Evolutionary conservation across 2,329 filamentous ascomycete genomes (phyloP), one percentile per base, ranked within the genome.

Genomic region (Stachybotrys chartarum): DNA sequence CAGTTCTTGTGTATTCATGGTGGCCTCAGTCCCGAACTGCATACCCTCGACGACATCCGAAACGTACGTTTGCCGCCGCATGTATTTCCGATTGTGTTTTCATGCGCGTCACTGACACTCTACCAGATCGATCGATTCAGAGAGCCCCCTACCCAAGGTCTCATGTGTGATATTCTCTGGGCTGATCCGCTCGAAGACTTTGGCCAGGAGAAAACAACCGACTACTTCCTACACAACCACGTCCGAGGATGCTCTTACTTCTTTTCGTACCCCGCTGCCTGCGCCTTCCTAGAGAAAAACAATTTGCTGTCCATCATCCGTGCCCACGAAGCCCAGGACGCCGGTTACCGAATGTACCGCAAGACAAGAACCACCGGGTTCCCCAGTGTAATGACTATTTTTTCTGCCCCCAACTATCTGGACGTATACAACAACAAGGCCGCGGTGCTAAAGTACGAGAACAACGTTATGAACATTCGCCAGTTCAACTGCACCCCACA

Each of bases 401-500:
- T 99, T 81, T 97, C 93, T 49, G 94, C 94, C 1, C 94, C 94
- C 44, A 99, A 99, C 75, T 99, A 99, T 70, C 85, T 99, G 60
- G 94, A 99, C 68, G 92, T 99, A 44, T 99, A 99, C 77, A 99
- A 99, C 84, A 99, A 99, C 82, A 99, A 99, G 79, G 94, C 94
- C 2, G 94, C 94, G 0, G 94, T 99, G 46, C 79, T 99, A 66
- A 99, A 99, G 77, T 99, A 99, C 71, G 94, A 99, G 77, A 99
- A 99, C 75, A 99, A 99, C 68, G 94, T 99, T 58, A 99, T 99
- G 94, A 99, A 99, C 79, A 99, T 99, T 69, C 85, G 94, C 57
- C 94, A 99, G 74, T 99, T 99, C 79, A 99, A 99, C 80, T 99
- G 93, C 82, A 97, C 94, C 24, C 94, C 94, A 39, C 94, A 99